Percentiles rank a stretch among this genome's conserved stretches.
Conservation (phyloP, 2,329 filamentous ascomycete species). For the Colletotrichum spinosum region DNA sequence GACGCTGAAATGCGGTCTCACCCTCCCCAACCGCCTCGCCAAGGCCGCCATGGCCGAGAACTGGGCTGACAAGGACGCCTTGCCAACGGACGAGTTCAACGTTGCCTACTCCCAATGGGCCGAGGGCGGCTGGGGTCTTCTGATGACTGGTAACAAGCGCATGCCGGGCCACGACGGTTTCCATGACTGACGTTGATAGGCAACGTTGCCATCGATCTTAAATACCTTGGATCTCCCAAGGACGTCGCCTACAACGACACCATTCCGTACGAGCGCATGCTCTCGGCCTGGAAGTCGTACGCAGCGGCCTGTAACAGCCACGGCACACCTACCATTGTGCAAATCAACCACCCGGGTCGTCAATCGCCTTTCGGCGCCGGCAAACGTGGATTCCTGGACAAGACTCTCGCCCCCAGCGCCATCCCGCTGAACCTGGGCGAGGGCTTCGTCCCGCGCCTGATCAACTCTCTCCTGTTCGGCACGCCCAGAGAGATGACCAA, state of each 20-base stretch:
- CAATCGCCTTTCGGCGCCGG: constrained; percentile 56
- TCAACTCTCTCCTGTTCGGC: constrained; percentile 56
- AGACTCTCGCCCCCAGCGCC: constrained; percentile 57
- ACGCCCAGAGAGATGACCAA: constrained; percentile 67
- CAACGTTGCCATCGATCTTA: constrained; percentile 57
- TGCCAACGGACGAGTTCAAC: constrained; percentile 55
- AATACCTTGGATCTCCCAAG: constrained; percentile 48
- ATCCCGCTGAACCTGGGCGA: constrained; percentile 55
- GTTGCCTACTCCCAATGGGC: constrained; percentile 66
- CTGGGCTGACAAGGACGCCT: constrained; percentile 53
- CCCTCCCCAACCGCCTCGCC: constrained; percentile 65
- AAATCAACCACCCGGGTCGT: constrained; percentile 60
- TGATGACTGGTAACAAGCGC: constrained; percentile 55
- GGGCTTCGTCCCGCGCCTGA: constrained; percentile 47
- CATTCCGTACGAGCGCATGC: constrained; percentile 42
- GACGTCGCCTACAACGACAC: constrained; percentile 50
- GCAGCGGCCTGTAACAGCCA: constrained; percentile 45
- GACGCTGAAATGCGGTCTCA: constrained; percentile 66
- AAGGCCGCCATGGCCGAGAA: constrained; percentile 64
- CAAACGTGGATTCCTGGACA: constrained; percentile 47
- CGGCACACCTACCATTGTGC: constrained; percentile 54
- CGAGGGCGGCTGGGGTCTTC: constrained; percentile 63
- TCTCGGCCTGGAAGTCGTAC: constrained; percentile 53
- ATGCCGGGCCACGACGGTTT: no score
- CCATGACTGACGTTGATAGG: constrained; percentile 42